Percentiles rank a stretch among this genome's conserved stretches.
These are phyloP conservation scores for Colletotrichum ledebouriae DNA, from an alignment of 2,329 filamentous ascomycete species.

Conservation along the genomic window DNA sequence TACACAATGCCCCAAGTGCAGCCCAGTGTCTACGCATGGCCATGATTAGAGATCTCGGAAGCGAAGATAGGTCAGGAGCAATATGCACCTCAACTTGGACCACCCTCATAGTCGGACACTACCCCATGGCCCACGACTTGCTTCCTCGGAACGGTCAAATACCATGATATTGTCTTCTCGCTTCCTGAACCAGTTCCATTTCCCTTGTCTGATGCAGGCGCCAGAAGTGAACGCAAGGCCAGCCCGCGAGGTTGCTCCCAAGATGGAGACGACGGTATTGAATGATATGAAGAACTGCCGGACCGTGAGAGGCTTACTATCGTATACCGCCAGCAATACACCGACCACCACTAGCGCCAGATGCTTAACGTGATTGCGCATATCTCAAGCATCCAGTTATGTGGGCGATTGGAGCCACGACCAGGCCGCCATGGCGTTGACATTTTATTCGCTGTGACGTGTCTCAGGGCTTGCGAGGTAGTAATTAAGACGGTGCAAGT, in stretches of 20 bases:
- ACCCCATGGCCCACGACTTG: conserved; percentile 14
- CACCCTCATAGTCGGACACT: conserved; percentile 6
- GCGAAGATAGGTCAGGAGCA: too few species aligned
- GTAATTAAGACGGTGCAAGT: too few species aligned
- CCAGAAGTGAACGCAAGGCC: conserved; percentile 2
- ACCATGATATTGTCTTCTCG: background rate
- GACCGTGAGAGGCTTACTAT: too few species aligned
- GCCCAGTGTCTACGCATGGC: background rate
- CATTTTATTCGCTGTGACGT: too few species aligned
- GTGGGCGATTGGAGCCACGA: too few species aligned
- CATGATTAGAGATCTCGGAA: too few species aligned
- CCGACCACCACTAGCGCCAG: too few species aligned
- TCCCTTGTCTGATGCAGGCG: conserved; percentile 17
- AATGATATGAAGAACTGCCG: background rate
- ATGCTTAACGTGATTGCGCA: too few species aligned
- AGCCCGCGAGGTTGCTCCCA: background rate
- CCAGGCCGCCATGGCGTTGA: too few species aligned
- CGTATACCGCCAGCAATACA: too few species aligned
- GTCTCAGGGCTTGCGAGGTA: too few species aligned
- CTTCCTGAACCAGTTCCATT: conserved; percentile 24
- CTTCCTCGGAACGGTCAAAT: conserved; percentile 24
- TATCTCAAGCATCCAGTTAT: too few species aligned
- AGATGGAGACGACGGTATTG: conserved; percentile 16
- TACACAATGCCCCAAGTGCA: background rate
- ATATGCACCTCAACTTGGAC: background rate